These are phyloP conservation scores for Lactarius sanguifluus DNA, from an alignment of 768 basidiomycete species.

Conservation along the genomic window DNA sequence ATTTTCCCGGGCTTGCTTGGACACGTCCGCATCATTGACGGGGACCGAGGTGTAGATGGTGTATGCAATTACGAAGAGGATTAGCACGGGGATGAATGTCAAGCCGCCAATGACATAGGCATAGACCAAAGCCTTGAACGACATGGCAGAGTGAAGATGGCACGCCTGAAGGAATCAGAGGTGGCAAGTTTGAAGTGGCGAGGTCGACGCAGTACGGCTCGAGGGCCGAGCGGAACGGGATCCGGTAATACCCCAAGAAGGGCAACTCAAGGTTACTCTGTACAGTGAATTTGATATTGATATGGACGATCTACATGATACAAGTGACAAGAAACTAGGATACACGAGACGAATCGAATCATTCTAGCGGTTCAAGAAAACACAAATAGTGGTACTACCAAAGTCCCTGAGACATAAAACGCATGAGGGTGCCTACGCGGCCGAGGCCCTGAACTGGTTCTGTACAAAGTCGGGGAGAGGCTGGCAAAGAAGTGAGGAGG, in stretches of 20 bases:
- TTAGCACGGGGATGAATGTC: constrained; percentile 81
- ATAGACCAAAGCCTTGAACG: constrained; percentile 68
- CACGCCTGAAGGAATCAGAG: constrained; percentile 9
- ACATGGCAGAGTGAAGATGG: constrained; percentile 45
- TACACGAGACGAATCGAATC: not conserved
- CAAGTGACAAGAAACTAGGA: not conserved
- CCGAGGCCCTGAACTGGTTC: constrained; percentile 19
- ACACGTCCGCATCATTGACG: constrained; percentile 54
- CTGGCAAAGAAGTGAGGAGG: constrained; percentile 26
- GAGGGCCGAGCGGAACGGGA: not conserved
- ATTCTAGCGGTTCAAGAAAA: not conserved
- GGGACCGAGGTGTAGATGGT: constrained; percentile 85
- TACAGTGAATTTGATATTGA: not conserved
- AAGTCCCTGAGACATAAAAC: not conserved
- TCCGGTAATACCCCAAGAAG: not conserved
- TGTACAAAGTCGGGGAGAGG: constrained; percentile 25
- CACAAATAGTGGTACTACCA: not conserved
- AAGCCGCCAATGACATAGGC: constrained; percentile 89
- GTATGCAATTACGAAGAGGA: constrained; percentile 56
- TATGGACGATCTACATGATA: not conserved
- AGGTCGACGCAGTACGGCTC: not conserved
- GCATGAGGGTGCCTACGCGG: not conserved
- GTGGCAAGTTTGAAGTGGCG: not conserved
- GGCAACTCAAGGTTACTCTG: too few species aligned
- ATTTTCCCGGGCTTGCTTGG: constrained; percentile 38